phyloP scores from a whole-genome alignment of 495 filamentous ascomycete genomes.

The Elaphomyces granulatus region DNA sequence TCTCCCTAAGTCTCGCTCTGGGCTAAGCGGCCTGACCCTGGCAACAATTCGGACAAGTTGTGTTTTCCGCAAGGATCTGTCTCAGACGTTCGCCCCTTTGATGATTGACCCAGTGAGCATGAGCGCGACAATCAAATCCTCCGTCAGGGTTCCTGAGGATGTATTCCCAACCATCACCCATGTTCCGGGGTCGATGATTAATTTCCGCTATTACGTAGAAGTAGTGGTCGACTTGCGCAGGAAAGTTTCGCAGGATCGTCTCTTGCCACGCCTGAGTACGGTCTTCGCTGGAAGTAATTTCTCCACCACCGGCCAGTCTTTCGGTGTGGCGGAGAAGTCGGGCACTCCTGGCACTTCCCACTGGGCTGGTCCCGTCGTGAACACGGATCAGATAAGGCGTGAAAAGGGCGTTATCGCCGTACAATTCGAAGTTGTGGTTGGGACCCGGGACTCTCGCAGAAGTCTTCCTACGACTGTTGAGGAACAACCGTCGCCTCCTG shows the following conservation, averaged over 20 bases:
- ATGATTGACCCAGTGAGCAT: constrained; percentile 72
- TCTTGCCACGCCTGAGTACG: constrained; percentile 43
- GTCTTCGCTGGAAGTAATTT: constrained; percentile 33
- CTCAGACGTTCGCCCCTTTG: constrained; percentile 72
- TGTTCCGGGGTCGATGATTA: constrained; percentile 83
- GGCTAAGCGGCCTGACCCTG: constrained; percentile 67
- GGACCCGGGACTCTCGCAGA: constrained; percentile 48
- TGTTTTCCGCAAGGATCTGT: constrained; percentile 84
- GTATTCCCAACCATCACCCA: constrained; percentile 82
- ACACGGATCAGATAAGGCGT: constrained; percentile 72
- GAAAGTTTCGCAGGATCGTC: constrained; percentile 54
- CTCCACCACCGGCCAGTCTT: constrained; percentile 34
- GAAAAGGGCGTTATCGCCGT: constrained; percentile 72
- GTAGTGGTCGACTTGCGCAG: constrained; percentile 85
- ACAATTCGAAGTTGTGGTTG: constrained; percentile 11
- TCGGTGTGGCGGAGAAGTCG: constrained; percentile 27
- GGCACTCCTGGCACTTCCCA: constrained; percentile 27
- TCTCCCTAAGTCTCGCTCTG: constrained; percentile 58
- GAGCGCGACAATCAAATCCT: constrained; percentile 59
- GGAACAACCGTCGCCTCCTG: constrained; percentile 4
- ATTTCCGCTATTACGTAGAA: constrained; percentile 86
- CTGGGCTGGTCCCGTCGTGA: constrained; percentile 68
- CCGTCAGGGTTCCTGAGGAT: constrained; percentile 76
- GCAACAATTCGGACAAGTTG: constrained; percentile 69
- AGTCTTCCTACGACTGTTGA: constrained; percentile 35